Percentiles rank a stretch among this genome's conserved stretches.
phyloP scores from a whole-genome alignment of 1,284 basidiomycete species.

The Phenoliferia sp. region DNA sequence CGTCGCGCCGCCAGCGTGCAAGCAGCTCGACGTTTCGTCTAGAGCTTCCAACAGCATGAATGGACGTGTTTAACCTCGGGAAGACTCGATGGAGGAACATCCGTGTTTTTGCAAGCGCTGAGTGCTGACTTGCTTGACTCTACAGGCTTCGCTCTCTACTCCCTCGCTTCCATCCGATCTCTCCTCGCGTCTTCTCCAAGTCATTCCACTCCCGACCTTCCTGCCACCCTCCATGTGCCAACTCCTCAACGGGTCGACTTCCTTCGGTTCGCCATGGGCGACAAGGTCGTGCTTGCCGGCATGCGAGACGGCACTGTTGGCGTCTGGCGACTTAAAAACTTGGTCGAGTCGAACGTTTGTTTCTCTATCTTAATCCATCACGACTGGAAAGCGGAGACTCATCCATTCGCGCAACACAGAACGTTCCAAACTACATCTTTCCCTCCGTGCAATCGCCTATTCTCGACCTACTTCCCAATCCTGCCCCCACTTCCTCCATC shows the following conservation, averaged over 20 bases:
- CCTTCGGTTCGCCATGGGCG: conserved; percentile 27
- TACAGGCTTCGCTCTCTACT: conserved; percentile 32
- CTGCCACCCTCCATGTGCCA: conserved; percentile 3
- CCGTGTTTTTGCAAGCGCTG: not conserved
- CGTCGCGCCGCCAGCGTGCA: not conserved
- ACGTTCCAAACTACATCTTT: conserved; percentile 1
- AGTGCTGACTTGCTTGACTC: not conserved
- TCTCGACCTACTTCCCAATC: conserved; percentile 15
- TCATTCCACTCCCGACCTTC: conserved; percentile 18
- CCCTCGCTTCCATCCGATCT: conserved; percentile 21
- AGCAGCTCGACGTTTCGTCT: too few relatives aligned
- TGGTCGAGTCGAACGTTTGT: conserved; percentile 27
- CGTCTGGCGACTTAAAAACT: conserved; percentile 27
- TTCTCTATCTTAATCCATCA: not conserved
- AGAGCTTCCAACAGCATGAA: not conserved
- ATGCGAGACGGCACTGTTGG: conserved; percentile 25
- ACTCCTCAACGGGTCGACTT: conserved; percentile 23
- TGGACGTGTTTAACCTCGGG: not conserved
- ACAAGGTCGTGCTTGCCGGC: conserved; percentile 25
- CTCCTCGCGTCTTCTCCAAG: conserved; percentile 11
- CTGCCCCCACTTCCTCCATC: conserved; percentile 13
- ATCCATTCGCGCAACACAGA: not conserved
- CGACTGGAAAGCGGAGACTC: not conserved
- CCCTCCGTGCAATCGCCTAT: conserved; percentile 11
- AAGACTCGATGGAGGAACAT: not conserved